Percentiles rank a stretch among this genome's conserved stretches.
phyloP scores from a whole-genome alignment of 306 rosid species.

The Gynostemma pentaphyllum region DNA sequence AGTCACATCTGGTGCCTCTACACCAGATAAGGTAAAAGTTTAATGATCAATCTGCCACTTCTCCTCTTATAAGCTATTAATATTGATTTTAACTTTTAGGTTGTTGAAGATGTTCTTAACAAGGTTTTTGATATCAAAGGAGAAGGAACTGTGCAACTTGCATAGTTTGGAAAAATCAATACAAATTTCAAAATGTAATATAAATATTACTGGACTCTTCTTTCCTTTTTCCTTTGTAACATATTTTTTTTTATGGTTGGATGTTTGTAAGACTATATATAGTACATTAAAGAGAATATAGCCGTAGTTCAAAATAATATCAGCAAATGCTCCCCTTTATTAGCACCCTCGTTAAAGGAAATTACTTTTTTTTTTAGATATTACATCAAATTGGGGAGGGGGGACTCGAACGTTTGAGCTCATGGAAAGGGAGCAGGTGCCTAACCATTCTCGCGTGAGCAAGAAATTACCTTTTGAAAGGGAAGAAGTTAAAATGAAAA shows the following conservation, averaged over 20 bases:
- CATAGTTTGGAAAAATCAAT: not conserved
- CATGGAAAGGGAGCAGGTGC: no score
- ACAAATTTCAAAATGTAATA: not conserved
- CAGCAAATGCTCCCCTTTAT: not conserved
- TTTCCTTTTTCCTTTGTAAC: not conserved
- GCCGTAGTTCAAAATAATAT: not conserved
- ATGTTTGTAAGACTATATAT: not conserved
- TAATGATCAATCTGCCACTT: not conserved
- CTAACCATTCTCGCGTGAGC: no score
- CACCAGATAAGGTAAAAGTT: constrained; percentile 78
- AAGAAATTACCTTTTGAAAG: no score
- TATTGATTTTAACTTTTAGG: constrained; percentile 25
- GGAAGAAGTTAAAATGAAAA: no score
- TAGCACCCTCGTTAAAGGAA: no score
- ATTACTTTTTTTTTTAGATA: no score
- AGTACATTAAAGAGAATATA: not conserved
- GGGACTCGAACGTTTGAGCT: no score
- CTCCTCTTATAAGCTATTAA: not conserved
- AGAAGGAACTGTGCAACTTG: constrained; percentile 56
- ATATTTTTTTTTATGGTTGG: not conserved
- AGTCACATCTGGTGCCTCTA: constrained; percentile 93
- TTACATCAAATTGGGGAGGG: no score
- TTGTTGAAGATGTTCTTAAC: constrained; percentile 66
- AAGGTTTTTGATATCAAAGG: constrained; percentile 71
- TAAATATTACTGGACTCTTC: not conserved